Conservation (phyloP, 2,329 filamentous ascomycete species). For the Fusarium haematococcum region DNA sequence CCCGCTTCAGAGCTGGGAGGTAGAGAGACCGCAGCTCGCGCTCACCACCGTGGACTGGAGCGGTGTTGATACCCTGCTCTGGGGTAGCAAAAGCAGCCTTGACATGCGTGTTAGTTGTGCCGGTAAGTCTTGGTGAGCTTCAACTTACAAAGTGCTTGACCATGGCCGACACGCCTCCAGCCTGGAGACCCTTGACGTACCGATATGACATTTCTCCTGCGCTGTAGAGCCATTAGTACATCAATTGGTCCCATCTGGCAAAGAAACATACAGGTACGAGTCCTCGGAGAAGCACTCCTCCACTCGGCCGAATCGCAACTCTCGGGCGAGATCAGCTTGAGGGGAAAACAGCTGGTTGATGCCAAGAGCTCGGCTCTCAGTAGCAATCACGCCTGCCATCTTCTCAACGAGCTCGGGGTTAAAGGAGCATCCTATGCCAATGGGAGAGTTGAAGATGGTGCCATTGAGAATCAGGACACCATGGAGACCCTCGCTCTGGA, state of each 20-base stretch:
- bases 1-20: constrained; percentile 72
- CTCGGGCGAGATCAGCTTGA: constrained; percentile 76
- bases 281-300: constrained; percentile 82
- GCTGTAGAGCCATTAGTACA: constrained; percentile 40
- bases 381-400: constrained; percentile 74
- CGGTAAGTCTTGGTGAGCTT: not conserved
- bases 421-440: constrained; percentile 78
- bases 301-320: constrained; percentile 77
- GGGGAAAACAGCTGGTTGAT: constrained; percentile 81
- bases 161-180: constrained; percentile 74
- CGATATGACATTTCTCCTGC: constrained; percentile 75
- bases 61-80: constrained; percentile 79
- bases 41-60: constrained; percentile 65
- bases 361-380: constrained; percentile 74
- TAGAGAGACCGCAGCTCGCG: constrained; percentile 66
- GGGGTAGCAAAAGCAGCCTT: constrained; percentile 72
- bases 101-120: not conserved
- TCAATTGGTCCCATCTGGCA: not conserved
- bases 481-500: constrained; percentile 81
- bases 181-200: constrained; percentile 69
- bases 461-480: constrained; percentile 78
- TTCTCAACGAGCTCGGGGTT: constrained; percentile 73
- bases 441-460: constrained; percentile 84
- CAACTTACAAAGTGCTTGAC: constrained; percentile 77
- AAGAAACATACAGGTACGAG: constrained; percentile 62